Evolutionary conservation across 352 stramenopile genomes (phyloP).

Genomic region (Lagenidium sp.): DNA sequence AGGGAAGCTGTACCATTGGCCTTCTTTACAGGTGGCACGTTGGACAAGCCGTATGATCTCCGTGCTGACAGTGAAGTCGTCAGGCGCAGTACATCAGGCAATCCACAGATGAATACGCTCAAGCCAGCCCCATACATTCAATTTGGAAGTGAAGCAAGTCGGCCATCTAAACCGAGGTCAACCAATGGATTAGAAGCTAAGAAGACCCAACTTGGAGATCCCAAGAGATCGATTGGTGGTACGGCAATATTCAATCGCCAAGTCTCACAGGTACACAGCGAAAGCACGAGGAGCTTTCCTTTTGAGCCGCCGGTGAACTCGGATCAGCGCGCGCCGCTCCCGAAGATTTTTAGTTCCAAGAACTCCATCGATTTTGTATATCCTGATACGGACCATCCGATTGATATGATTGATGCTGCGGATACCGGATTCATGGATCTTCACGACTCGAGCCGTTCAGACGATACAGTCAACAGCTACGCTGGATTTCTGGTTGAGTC

Average conservation of each 20-base stretch:
- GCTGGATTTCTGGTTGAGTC: no score
- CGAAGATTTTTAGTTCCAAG: slow-evolving; percentile 18
- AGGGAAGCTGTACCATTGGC: neutral
- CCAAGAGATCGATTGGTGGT: neutral
- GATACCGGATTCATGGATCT: slow-evolving; percentile 9
- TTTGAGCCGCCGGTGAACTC: slow-evolving; percentile 2
- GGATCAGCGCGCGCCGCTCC: neutral
- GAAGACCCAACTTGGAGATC: no score
- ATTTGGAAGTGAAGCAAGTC: neutral
- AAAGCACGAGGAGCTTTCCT: slow-evolving; percentile 19
- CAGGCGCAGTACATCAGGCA: no score
- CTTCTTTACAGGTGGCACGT: neutral
- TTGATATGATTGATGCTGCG: slow-evolving; percentile 7
- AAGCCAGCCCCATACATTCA: neutral
- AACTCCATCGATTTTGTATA: slow-evolving; percentile 33
- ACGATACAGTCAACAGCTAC: no score
- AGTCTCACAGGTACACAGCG: slow-evolving; percentile 8
- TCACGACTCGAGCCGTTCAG: neutral
- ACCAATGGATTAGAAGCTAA: no score
- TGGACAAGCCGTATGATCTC: slow-evolving; percentile 10
- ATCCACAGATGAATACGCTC: neutral
- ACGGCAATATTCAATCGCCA: slow-evolving; percentile 23
- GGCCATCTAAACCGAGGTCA: no score
- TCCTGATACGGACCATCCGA: slow-evolving; percentile 14
- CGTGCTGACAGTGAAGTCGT: no score